Conservation (phyloP, 208 protist species). For the Paratrypanosoma confusum region DNA sequence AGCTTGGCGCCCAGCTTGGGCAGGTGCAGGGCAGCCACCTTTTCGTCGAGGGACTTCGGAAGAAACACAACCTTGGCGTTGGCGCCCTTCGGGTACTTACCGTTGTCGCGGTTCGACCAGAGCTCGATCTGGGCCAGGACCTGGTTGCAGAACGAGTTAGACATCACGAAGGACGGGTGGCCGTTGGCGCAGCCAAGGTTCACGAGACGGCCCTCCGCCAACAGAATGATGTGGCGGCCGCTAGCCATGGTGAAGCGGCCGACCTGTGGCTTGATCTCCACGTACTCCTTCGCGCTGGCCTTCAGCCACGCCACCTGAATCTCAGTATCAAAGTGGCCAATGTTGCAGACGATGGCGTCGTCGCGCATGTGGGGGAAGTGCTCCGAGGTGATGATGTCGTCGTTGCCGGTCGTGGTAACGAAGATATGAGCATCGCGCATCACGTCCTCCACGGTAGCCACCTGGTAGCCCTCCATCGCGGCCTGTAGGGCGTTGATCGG, state of each 20-base stretch:
- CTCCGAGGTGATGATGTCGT: constrained; percentile 95
- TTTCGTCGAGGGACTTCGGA: constrained; percentile 99
- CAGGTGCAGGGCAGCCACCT: constrained; percentile 98
- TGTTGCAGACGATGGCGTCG: constrained; percentile 99
- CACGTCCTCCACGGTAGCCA: constrained; percentile 93
- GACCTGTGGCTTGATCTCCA: constrained; percentile 99
- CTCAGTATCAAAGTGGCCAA: constrained; percentile 99
- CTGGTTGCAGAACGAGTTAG: constrained; percentile 99
- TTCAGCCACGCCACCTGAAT: constrained; percentile 97
- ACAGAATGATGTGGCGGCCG: constrained; percentile 93
- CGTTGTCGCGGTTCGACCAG: constrained; percentile 86
- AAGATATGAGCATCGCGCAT: constrained; percentile 92
- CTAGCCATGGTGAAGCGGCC: constrained; percentile 95
- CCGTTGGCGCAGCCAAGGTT: constrained; percentile 99
- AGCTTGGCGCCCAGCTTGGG: constrained; percentile 96
- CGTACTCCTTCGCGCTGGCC: constrained; percentile 79
- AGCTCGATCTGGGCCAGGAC: constrained; percentile 98
- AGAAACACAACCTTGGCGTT: constrained; percentile 94
- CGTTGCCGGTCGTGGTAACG: constrained; percentile 97
- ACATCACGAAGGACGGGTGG: constrained; percentile 99
- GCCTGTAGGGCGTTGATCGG: constrained; percentile 99
- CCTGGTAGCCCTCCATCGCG: constrained; percentile 97
- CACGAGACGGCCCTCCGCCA: constrained; percentile 95
- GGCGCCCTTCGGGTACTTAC: constrained; percentile 90
- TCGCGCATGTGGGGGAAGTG: constrained; percentile 98